Evolutionary conservation across 2,329 filamentous ascomycete species (phyloP).

Genomic region (Leptographium wingfieldii): DNA sequence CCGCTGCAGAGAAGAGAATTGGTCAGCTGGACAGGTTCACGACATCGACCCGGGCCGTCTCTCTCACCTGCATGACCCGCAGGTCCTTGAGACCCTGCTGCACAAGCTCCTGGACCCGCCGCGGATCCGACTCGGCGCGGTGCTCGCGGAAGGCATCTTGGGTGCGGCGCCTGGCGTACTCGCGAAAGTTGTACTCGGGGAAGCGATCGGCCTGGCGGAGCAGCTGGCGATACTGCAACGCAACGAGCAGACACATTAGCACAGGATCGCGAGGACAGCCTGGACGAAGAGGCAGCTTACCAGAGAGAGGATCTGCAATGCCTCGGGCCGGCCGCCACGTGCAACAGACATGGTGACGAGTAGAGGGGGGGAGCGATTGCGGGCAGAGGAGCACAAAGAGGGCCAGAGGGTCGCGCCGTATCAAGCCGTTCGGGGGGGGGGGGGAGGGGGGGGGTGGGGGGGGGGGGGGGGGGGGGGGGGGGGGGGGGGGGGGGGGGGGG

Average conservation of each 20-base stretch:
- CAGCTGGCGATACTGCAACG: conserved; percentile 71
- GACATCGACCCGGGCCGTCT: neutral
- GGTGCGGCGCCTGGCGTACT: conserved; percentile 87
- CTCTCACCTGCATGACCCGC: conserved; percentile 71
- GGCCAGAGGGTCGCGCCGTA: too few species aligned
- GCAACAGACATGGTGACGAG: conserved; percentile 1
- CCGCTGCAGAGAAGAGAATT: conserved; percentile 40
- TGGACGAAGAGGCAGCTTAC: neutral
- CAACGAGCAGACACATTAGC: neutral
- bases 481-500: too few species aligned
- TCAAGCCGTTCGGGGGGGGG: too few species aligned
- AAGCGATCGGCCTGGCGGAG: conserved; percentile 80
- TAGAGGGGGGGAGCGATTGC: neutral
- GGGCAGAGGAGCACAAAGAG: neutral
- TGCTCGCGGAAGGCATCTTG: conserved; percentile 82
- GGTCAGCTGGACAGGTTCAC: neutral
- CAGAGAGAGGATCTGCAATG: conserved; percentile 1
- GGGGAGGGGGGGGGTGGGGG: too few species aligned
- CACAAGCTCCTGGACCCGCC: conserved; percentile 74
- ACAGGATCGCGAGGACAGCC: neutral
- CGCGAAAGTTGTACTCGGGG: conserved; percentile 91
- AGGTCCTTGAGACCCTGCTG: conserved; percentile 80
- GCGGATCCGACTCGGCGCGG: conserved; percentile 56
- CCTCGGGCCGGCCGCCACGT: conserved; percentile 1
- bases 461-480: too few species aligned